Evolutionary conservation across 192 early-diverging fungal species (phyloP), one percentile per base, ranked within the genome.

Genomic region (Haplosporangium gracile): DNA sequence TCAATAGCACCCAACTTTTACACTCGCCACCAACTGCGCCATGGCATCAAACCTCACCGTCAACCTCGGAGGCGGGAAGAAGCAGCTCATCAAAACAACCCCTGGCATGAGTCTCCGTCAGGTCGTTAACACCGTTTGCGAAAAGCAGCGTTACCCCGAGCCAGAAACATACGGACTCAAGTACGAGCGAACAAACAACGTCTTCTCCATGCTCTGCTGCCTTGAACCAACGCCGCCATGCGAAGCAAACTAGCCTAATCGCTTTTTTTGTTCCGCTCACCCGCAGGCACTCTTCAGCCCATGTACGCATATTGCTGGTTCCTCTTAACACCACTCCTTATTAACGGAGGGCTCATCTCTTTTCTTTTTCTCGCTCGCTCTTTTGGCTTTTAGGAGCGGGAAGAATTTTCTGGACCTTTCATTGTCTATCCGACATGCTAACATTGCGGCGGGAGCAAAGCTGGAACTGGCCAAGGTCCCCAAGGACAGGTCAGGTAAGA

Each of bases 391-490:
- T 74, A 89, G 89, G 78, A 79, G 70, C 45, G 93, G 94, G 53
- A 92, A 91, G 77, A 93, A 91, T 57, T 78, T 83, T 24, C 89
- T 98, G 40, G 94, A 96, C 87, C 90, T 95, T 29, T 92, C 96
- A 9, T 88, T 96, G 15, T 90, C 94, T 2, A 90, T 97, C 24
- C 93, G 96, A 45, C 95, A 97, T 88, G 95, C 95, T 42, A 97
- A 96, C 81, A 87, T 98, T 43, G 94, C 96, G 5, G 88, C 94
- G 4, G 95, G 95, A 20, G 96, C 96, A 68, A 96, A 93, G 76
- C 91, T 98, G 10, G 89, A 89, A 45, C 89, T 98, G 24, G 81
- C 88, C 24, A 76, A 51, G 42, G 63, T 60, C 18, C 76, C 74
- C 76, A 72, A 68, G 78, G 77, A 72, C 51, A 81, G 26, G 88